Evolutionary conservation across 106 monocot species (phyloP).

Genomic region (Phalaenopsis equestris): DNA sequence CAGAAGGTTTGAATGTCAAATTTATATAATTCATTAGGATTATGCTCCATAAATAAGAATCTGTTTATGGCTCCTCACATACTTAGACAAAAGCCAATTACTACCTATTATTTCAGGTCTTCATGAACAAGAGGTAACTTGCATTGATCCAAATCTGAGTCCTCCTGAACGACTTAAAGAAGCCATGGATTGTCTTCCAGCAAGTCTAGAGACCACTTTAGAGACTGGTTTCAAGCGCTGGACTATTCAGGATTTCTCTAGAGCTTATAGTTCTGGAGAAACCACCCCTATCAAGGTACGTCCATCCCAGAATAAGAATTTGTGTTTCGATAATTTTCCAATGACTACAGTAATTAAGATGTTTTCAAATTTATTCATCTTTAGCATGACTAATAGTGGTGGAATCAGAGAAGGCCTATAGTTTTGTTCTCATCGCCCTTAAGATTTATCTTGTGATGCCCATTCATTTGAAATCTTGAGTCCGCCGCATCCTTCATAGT

Average conservation of each 20-base stretch:
- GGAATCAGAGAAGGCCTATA: neutral
- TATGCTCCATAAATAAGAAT: too few relatives aligned
- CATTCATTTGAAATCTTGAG: too few relatives aligned
- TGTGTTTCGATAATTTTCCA: neutral
- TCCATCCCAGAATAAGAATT: neutral
- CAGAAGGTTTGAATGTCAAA: constrained; percentile 37
- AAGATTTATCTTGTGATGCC: too few relatives aligned
- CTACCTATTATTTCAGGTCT: constrained; percentile 26
- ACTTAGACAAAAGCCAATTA: neutral
- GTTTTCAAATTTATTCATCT: neutral
- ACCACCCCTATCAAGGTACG: constrained; percentile 59
- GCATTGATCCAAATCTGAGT: constrained; percentile 30
- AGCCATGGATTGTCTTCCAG: constrained; percentile 46
- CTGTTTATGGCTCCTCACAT: neutral
- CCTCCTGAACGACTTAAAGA: constrained; percentile 50
- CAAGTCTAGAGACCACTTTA: constrained; percentile 11
- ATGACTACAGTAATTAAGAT: neutral
- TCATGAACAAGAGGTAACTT: constrained; percentile 49
- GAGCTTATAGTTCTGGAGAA: constrained; percentile 58
- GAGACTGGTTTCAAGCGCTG: constrained; percentile 35
- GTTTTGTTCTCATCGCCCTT: too few relatives aligned
- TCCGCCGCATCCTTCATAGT: too few relatives aligned
- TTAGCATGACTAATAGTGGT: neutral
- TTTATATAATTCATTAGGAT: neutral
- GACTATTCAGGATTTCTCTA: constrained; percentile 65